Evolutionary conservation across 192 early-diverging fungal genomes (phyloP), one percentile per base, ranked within the genome.

Genomic region (Rhizophlyctis rosea): DNA sequence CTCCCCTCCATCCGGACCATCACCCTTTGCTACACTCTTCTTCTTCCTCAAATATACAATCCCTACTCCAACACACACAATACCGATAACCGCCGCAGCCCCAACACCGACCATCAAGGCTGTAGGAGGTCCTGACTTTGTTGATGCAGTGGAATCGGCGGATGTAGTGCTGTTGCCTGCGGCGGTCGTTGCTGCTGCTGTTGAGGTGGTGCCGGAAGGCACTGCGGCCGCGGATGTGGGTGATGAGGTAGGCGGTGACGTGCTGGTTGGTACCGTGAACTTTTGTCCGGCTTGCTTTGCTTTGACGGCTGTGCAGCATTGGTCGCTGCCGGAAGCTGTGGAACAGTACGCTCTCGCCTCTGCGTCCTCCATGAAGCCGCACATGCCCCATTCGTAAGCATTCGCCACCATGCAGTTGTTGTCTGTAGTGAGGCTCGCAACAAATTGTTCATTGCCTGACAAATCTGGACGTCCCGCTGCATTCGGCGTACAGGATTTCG

Each of bases 21-120:
- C 16, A 11, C 24, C 25, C 24, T 3, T 47, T 3, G 50, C 59
- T 13, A 39, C 59, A 3, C 47, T 44, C 32, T n/a, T n/a, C n/a
- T n/a, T n/a, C n/a, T n/a, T n/a, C n/a, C n/a, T n/a, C n/a, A n/a
- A n/a, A n/a, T n/a, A n/a, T n/a, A n/a, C n/a, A n/a, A n/a, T n/a
- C n/a, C n/a, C n/a, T n/a, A n/a, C n/a, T n/a, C n/a, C n/a, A n/a
- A n/a, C n/a, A n/a, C n/a, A n/a, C n/a, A n/a, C n/a, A n/a, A n/a
- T n/a, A n/a, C n/a, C n/a, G n/a, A 53, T 52, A 32, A 51, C 57
- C 51, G 57, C 47, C 0, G 65, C 65, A 7, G 57, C 65, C 23
- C 28, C 33, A 11, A 36, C 9, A 34, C 34, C 50, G 16, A 16
- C 47, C 16, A 24, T 25, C 1, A n/a, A 24, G 21, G 29, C 5